A percentile compares a stretch with the other conserved stretches of the same genome.
These are phyloP conservation scores for Eucalyptus urophylla DNA, from an alignment of 345 rosid genomes.

Conservation along the genomic window DNA sequence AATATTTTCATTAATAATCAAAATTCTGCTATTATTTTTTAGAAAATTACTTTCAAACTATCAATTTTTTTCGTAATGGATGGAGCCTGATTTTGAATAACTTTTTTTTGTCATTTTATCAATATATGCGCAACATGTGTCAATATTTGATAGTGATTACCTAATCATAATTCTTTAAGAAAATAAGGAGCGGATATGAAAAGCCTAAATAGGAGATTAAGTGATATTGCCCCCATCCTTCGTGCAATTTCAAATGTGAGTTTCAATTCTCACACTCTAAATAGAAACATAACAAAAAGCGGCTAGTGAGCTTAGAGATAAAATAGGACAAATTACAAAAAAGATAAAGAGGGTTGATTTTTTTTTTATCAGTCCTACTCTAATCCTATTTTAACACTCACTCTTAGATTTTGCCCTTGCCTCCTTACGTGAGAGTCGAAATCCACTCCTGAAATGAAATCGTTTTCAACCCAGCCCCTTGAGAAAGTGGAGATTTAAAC, in stretches of 20 bases:
- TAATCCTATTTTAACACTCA: no score
- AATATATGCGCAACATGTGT: rapidly evolving
- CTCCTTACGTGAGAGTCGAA: no score
- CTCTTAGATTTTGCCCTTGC: no score
- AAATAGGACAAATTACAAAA: no score
- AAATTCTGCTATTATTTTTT: no score
- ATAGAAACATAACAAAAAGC: rapidly evolving
- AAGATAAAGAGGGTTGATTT: no score
- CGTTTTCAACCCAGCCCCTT: no score
- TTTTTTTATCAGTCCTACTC: no score
- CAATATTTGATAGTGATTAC: not conserved
- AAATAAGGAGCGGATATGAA: rapidly evolving
- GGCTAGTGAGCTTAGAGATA: rapidly evolving
- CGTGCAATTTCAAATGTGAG: rapidly evolving
- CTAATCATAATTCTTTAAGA: not conserved
- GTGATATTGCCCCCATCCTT: rapidly evolving
- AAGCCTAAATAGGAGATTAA: not conserved
- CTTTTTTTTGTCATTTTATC: not conserved
- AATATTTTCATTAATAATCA: no score
- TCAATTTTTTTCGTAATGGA: no score
- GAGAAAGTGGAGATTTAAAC: no score
- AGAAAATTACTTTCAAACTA: rapidly evolving
- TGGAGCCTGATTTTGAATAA: rapidly evolving
- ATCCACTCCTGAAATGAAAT: no score
- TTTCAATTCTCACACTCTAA: rapidly evolving